Conservation (phyloP, 169 alveolate species). For the Ichthyophthirius multifiliis region DNA sequence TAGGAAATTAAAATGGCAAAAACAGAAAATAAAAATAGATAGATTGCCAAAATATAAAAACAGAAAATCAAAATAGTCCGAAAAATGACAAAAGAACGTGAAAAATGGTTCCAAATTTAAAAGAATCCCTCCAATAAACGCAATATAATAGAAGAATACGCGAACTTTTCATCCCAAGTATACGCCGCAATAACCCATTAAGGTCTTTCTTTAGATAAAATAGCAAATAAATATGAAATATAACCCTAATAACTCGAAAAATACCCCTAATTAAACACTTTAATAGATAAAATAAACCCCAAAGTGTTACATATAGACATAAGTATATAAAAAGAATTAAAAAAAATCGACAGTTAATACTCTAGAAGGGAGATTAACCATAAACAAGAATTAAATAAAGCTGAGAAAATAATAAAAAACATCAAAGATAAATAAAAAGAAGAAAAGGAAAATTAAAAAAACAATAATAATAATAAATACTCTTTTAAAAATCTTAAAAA, state of each 20-base stretch:
- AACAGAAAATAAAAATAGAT: slow-evolving; percentile 85
- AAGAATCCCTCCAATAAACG: slow-evolving; percentile 64
- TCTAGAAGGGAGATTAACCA: slow-evolving; percentile 67
- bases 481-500: slow-evolving; percentile 15
- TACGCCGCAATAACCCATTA: slow-evolving; percentile 88
- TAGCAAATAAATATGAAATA: slow-evolving; percentile 82
- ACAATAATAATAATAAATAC: background rate
- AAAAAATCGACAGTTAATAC: slow-evolving; percentile 58
- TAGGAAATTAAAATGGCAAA: slow-evolving; percentile 80
- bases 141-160: slow-evolving; percentile 86
- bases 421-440: too few relatives aligned
- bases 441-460: too few relatives aligned
- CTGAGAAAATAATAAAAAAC: slow-evolving; percentile 58
- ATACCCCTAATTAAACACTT: slow-evolving; percentile 71
- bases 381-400: slow-evolving; percentile 64
- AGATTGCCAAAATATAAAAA: slow-evolving; percentile 75
- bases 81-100: slow-evolving; percentile 82
- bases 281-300: slow-evolving; percentile 60
- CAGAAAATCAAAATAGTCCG: slow-evolving; percentile 84
- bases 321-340: slow-evolving; percentile 57
- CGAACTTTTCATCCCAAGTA: slow-evolving; percentile 81
- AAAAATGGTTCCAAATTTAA: slow-evolving; percentile 67
- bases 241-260: slow-evolving; percentile 80
- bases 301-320: slow-evolving; percentile 55
- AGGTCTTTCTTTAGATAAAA: slow-evolving; percentile 82